Evolutionary conservation across 139 green algal species (phyloP), one percentile per base, ranked within the genome.

Genomic region (Mesotaenium endlicherianum): DNA sequence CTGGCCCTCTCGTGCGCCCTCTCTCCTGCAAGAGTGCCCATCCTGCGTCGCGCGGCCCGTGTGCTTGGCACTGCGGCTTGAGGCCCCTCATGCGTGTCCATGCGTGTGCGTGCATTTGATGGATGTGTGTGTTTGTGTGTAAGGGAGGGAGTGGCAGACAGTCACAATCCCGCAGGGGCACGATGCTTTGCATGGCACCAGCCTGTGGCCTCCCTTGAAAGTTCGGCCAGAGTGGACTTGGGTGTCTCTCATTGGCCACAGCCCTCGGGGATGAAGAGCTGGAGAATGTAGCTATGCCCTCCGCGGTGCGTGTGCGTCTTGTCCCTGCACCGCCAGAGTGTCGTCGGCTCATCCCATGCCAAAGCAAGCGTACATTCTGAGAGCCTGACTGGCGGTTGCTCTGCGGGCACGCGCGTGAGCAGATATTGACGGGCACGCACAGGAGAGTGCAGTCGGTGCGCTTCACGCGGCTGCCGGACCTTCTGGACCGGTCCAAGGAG

Each of bases 341-440:
- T 75, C 26, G 20, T 64, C 20, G 36, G 64, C 16, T 40, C 31
- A 75, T 17, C 31, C 11, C 11, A 75, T 31, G 16, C 14, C 14
- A 38, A 14, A 38, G 14, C 14, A 40, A 17, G 17, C 11, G 16
- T 75, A 75, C 17, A 38, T 16, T 75, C 16, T 38, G 41, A 40
- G 3, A 5, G 5, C 38, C 14, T 50, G 5, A n/a, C 31, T 77
- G 0, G 14, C 30, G 1, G 5, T 77, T 69, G 1, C 69, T 77
- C 43, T 50, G 14, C 20, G 3, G 36, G 3, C 38, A 30, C 11
- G n/a, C 16, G 11, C n/a, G 8, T 39, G 6, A 39, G 50, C 75
- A 82, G 75, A 82, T 82, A 44, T 84, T 85, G 78, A 38, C 78
- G 16, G 78, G 78, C 26, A 85, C 85, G 85, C 68, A 38, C 31